Evolutionary conservation across 768 basidiomycete species (phyloP).

Genomic region (Trametes coccinea): DNA sequence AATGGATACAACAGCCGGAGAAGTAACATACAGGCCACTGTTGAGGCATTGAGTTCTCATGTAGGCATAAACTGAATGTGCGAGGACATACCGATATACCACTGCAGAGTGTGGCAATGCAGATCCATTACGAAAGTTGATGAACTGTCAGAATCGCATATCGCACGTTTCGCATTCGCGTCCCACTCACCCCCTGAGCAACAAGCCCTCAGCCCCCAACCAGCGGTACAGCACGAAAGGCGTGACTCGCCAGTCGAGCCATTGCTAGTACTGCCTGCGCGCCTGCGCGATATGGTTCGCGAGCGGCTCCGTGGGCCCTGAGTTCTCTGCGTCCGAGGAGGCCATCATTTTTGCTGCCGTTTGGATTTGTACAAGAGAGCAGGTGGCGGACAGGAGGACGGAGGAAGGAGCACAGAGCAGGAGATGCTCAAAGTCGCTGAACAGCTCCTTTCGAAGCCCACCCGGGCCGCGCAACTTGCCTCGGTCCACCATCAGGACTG

Average conservation of each 20-base stretch:
- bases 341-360: constrained; percentile 29
- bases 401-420: background rate
- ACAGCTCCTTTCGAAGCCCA: no score
- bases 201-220: constrained; percentile 70
- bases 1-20: background rate
- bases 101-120: constrained; percentile 44
- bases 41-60: background rate
- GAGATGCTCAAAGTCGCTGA: background rate
- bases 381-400: background rate
- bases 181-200: constrained; percentile 82
- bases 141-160: no score
- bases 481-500: no score
- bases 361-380: background rate
- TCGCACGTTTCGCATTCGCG: background rate
- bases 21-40: constrained; percentile 72
- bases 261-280: constrained; percentile 81
- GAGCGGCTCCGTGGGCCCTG: constrained; percentile 33
- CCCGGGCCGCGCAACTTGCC: no score
- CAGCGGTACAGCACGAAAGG: constrained; percentile 88
- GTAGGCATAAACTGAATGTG: background rate
- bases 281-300: constrained; percentile 44
- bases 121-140: no score
- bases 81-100: constrained; percentile 82
- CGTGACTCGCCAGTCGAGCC: constrained; percentile 91
- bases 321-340: constrained; percentile 24